phyloP scores from a whole-genome alignment of 2,329 filamentous ascomycete species.

The Corniculantispora saksenae region DNA sequence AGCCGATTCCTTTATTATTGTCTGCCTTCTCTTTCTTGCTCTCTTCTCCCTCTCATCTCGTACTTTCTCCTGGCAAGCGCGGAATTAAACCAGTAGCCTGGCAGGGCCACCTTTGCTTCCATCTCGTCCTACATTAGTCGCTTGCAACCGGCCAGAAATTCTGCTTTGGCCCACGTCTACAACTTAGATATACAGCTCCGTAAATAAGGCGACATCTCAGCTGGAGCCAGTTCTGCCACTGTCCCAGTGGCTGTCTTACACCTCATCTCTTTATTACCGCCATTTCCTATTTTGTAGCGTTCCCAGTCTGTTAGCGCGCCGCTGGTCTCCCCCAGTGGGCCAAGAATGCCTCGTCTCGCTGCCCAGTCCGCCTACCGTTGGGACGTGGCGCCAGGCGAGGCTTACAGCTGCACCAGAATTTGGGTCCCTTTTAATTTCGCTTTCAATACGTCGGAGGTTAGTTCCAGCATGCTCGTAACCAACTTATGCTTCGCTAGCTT shows the following conservation, averaged over 20 bases:
- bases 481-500: not conserved
- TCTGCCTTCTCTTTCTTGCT: not conserved
- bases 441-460: not conserved
- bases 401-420: not conserved
- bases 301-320: not conserved
- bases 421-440: not conserved
- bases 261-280: not conserved
- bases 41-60: not conserved
- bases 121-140: too few species aligned
- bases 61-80: too few species aligned
- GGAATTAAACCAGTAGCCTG: not conserved
- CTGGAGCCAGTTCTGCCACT: not conserved
- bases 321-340: not conserved
- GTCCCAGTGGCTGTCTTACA: not conserved
- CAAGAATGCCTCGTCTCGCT: constrained; percentile 7
- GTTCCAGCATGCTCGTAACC: not conserved
- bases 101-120: not conserved
- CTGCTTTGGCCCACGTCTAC: not conserved
- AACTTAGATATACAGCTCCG: not conserved
- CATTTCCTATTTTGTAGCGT: not conserved
- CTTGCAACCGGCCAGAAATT: not conserved
- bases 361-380: not conserved
- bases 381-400: constrained; percentile 11
- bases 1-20: not conserved
- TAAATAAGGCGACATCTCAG: not conserved